Conservation (phyloP, 2,329 filamentous ascomycete genomes). For the Scedosporium dehoogii region DNA sequence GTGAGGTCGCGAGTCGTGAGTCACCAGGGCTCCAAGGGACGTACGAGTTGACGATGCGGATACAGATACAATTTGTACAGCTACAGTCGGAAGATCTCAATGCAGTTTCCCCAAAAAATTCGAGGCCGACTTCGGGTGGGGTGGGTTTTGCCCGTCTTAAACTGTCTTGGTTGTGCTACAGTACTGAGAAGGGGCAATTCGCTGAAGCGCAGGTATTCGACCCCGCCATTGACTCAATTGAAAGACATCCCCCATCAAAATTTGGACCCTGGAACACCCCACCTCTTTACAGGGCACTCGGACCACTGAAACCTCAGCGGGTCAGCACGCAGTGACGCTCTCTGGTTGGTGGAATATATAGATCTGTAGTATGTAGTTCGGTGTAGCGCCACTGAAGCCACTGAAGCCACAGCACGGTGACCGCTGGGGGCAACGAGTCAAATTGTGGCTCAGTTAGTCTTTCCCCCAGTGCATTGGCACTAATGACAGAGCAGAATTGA, state of each 20-base stretch:
- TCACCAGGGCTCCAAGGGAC: not conserved
- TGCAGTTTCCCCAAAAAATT: not conserved
- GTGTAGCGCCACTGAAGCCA: not conserved
- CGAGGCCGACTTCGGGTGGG: constrained; percentile 1
- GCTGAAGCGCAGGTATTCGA: not conserved
- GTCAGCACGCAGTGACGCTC: not conserved
- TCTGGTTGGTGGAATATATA: not conserved
- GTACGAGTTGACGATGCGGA: not conserved
- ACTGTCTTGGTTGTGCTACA: no score
- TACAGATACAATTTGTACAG: not conserved
- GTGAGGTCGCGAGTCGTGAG: not conserved
- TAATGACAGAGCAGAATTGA: not conserved
- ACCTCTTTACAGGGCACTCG: not conserved
- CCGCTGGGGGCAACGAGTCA: not conserved
- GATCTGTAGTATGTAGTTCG: not conserved
- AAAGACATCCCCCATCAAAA: not conserved
- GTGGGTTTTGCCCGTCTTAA: not conserved
- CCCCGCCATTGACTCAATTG: not conserved
- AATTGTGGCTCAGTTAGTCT: not conserved
- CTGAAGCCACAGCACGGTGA: not conserved
- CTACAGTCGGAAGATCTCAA: not conserved
- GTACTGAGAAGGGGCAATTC: no score
- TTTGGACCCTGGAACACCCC: not conserved
- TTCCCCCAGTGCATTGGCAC: not conserved
- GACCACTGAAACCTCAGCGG: not conserved